Percentiles rank a stretch among this genome's conserved stretches.
Conservation (phyloP, 2,329 filamentous ascomycete species). For the Cercospora zeina region DNA sequence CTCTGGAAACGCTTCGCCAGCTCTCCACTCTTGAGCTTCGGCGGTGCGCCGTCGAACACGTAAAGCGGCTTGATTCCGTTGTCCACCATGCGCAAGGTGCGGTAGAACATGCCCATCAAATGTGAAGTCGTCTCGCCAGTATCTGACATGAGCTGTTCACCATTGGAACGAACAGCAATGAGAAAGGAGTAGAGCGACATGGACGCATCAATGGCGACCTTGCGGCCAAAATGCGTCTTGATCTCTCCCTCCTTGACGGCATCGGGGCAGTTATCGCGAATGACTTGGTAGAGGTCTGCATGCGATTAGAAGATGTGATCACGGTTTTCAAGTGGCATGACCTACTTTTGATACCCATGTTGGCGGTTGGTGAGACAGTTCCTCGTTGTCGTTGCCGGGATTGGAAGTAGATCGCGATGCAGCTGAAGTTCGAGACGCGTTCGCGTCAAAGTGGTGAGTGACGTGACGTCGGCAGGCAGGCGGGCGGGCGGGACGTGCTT, state of each 20-base stretch:
- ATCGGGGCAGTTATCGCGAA: conserved; percentile 74
- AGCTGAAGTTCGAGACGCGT: conserved; percentile 14
- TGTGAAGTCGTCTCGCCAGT: conserved; percentile 96
- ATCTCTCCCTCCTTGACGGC: conserved; percentile 96
- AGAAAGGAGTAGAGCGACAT: conserved; percentile 99
- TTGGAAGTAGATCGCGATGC: conserved; percentile 3
- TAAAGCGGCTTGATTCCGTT: conserved; percentile 98
- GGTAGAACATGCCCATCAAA: conserved; percentile 99
- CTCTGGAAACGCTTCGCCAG: conserved; percentile 93
- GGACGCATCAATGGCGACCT: conserved; percentile 66
- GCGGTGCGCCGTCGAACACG: conserved; percentile 94
- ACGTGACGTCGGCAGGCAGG: conserved; percentile 14
- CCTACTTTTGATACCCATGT: conserved; percentile 44
- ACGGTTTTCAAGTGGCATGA: background rate
- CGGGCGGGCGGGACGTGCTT: background rate
- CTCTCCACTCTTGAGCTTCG: conserved; percentile 96
- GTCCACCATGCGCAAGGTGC: conserved; percentile 95
- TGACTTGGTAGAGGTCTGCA: conserved; percentile 50
- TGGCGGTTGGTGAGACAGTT: conserved; percentile 17
- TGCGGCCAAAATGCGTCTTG: conserved; percentile 97
- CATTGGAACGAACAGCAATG: conserved; percentile 93
- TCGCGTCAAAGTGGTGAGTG: conserved; percentile 21
- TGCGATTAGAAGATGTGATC: conserved; percentile 9
- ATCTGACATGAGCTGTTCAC: conserved; percentile 93
- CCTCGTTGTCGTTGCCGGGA: conserved; percentile 10